phyloP scores from a whole-genome alignment of 2,329 filamentous ascomycete species.

The Arthrobotrys sphaeroides region DNA sequence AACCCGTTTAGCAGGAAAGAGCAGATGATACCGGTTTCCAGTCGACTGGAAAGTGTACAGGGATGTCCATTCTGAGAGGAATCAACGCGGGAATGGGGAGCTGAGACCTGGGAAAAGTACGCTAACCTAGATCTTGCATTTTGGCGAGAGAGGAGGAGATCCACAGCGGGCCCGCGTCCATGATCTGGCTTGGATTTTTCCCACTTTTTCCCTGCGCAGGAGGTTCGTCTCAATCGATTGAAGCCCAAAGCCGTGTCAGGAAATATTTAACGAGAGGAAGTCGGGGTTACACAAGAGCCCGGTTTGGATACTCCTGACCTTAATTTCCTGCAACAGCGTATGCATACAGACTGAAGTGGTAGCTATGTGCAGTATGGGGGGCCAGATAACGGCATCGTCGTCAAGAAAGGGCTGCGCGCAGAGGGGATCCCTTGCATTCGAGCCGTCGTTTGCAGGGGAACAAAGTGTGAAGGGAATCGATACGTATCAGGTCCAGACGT shows the following conservation, averaged over 20 bases:
- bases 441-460: constrained; percentile 20
- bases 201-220: not conserved
- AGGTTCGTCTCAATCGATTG: not conserved
- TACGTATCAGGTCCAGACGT: constrained; percentile 18
- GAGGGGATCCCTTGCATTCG: not conserved
- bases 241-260: constrained; percentile 1
- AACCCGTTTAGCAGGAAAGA: not conserved
- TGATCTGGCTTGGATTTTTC: not conserved
- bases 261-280: constrained; percentile 34
- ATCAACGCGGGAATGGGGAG: not conserved
- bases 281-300: constrained; percentile 32
- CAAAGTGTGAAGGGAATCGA: not conserved
- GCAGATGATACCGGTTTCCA: constrained; percentile 12
- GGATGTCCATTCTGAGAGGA: constrained; percentile 30
- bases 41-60: constrained; percentile 32
- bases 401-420: not conserved
- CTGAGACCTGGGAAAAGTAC: not conserved
- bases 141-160: constrained; percentile 8
- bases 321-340: not conserved
- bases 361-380: no score
- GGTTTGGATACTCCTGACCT: not conserved
- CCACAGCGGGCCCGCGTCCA: not conserved
- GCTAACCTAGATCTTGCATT: constrained; percentile 20
- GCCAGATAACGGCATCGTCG: constrained; percentile 11
- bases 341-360: no score